Percentiles rank a stretch among this genome's conserved stretches.
Evolutionary conservation across 495 filamentous ascomycete genomes (phyloP).

Genomic region (Neurospora sp.): DNA sequence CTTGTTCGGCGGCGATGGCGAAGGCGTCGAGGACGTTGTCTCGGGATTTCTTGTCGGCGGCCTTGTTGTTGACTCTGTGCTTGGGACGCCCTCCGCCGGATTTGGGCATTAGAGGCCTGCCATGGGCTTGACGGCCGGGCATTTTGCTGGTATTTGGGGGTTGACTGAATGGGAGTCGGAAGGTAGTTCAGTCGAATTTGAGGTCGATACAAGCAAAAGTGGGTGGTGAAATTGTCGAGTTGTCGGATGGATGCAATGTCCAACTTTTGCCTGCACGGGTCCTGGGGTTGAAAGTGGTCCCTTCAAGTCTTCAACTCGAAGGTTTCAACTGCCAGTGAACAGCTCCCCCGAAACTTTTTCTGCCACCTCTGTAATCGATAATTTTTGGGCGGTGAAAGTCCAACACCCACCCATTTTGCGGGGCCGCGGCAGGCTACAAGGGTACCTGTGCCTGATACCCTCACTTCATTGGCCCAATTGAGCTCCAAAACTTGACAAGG

Average conservation of each 20-base stretch:
- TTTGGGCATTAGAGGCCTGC: slow-evolving; percentile 32
- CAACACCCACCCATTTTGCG: slow-evolving; percentile 1
- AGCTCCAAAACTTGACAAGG: not conserved
- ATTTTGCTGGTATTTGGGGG: slow-evolving; percentile 30
- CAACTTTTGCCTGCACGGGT: slow-evolving; percentile 4
- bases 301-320: not conserved
- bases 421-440: slow-evolving; percentile 1
- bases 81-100: slow-evolving; percentile 36
- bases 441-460: not conserved
- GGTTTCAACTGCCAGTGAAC: not conserved
- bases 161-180: not conserved
- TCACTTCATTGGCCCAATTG: not conserved
- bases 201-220: not conserved
- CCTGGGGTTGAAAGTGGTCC: not conserved
- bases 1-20: slow-evolving; percentile 62
- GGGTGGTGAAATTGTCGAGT: not conserved
- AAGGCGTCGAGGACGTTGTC: slow-evolving; percentile 67
- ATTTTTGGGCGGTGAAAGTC: slow-evolving; percentile 24
- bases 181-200: not conserved
- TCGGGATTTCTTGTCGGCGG: slow-evolving; percentile 28
- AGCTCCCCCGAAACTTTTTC: slow-evolving; percentile 12
- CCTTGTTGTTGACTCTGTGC: slow-evolving; percentile 5
- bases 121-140: slow-evolving; percentile 61
- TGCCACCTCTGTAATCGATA: slow-evolving; percentile 6
- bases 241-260: not conserved